These are phyloP conservation scores for Penicillium canariense DNA, from an alignment of 495 filamentous ascomycete species.

Conservation along the genomic window DNA sequence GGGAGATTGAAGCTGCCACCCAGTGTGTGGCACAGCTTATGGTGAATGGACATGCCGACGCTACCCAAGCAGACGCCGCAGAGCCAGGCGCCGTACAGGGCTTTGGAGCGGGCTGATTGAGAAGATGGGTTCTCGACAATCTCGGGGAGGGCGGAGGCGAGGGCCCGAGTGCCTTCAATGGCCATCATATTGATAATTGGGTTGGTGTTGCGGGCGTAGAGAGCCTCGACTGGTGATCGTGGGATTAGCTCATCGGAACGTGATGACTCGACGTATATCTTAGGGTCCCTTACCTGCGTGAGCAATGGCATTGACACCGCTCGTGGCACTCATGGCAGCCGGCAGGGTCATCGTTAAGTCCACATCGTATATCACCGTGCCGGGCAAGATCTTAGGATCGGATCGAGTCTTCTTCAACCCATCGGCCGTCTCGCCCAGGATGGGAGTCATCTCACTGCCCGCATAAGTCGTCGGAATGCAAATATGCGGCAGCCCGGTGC, in stretches of 20 bases:
- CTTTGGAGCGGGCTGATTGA: constrained; percentile 50
- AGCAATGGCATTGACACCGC: constrained; percentile 69
- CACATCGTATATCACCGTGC: constrained; percentile 68
- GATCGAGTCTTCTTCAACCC: constrained; percentile 63
- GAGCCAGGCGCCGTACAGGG: constrained; percentile 67
- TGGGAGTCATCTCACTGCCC: constrained; percentile 68
- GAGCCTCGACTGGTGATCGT: constrained; percentile 52
- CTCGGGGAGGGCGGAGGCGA: constrained; percentile 55
- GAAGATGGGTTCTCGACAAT: constrained; percentile 51
- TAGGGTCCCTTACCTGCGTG: constrained; percentile 49
- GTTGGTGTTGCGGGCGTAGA: constrained; percentile 63
- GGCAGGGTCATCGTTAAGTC: constrained; percentile 67
- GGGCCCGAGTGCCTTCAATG: constrained; percentile 52
- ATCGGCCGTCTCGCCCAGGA: constrained; percentile 63
- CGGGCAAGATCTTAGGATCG: constrained; percentile 63
- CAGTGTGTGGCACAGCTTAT: constrained; percentile 68
- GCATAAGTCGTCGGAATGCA: constrained; percentile 70
- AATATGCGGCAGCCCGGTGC: constrained; percentile 62
- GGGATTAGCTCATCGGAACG: neutral
- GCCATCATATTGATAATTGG: constrained; percentile 58
- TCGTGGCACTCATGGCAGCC: constrained; percentile 56
- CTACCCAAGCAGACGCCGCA: constrained; percentile 62
- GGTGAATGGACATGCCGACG: constrained; percentile 69
- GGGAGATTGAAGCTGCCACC: constrained; percentile 69
- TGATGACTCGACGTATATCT: too few relatives aligned